A percentile compares a stretch with the other conserved stretches of the same genome.
These are phyloP conservation scores for Miscanthus lutarioriparius DNA, from an alignment of 176 grass and related monocot species.

Conservation along the genomic window DNA sequence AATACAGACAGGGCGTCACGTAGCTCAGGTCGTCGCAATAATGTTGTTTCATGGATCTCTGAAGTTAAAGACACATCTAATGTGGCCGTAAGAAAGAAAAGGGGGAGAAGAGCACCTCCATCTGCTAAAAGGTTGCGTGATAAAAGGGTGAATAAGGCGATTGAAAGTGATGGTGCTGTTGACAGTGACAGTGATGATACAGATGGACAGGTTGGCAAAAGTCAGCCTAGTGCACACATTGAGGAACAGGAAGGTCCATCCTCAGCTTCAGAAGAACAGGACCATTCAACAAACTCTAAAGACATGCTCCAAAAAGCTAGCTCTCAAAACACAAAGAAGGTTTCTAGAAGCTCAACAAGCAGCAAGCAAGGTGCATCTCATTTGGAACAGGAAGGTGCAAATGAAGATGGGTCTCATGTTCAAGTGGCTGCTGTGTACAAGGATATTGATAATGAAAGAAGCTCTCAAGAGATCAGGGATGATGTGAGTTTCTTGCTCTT, in stretches of 20 bases:
- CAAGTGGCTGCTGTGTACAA: constrained; percentile 27
- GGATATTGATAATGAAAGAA: constrained; percentile 38
- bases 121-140: constrained; percentile 25
- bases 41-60: constrained; percentile 38
- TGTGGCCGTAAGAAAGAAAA: constrained; percentile 48
- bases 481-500: constrained; percentile 60
- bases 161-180: constrained; percentile 36
- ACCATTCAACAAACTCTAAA: constrained; percentile 25
- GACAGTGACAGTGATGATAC: constrained; percentile 31
- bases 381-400: constrained; percentile 23
- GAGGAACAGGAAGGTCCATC: not conserved
- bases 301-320: not conserved
- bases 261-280: constrained; percentile 37
- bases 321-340: constrained; percentile 7
- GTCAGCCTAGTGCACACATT: constrained; percentile 20
- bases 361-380: constrained; percentile 4
- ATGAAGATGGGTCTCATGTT: constrained; percentile 33
- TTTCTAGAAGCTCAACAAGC: constrained; percentile 13
- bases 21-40: constrained; percentile 8
- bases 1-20: constrained; percentile 10
- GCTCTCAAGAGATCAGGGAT: constrained; percentile 40
- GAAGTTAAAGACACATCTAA: constrained; percentile 30
- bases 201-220: constrained; percentile 24
- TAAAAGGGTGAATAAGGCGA: constrained; percentile 41
- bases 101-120: constrained; percentile 35